Conservation (phyloP, 257 asterid species). For the Nicotiana attenuata region DNA sequence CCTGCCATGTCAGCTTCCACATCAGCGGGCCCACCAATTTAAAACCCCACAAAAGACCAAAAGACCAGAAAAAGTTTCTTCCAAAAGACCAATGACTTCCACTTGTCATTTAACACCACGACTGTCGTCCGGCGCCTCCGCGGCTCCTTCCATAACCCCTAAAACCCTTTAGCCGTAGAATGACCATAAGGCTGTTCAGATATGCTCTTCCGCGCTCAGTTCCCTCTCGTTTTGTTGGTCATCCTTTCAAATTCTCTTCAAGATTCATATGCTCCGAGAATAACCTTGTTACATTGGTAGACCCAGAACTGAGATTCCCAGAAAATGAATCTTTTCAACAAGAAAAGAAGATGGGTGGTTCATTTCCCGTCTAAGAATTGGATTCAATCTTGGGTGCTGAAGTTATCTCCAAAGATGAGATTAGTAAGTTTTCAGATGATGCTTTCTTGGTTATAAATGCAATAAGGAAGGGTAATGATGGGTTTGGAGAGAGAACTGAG, state of each 20-base stretch:
- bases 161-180: background rate
- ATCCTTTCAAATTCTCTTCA: slow-evolving; percentile 25
- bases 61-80: too few relatives aligned
- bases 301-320: slow-evolving; percentile 20
- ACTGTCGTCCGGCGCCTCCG: background rate
- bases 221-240: background rate
- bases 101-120: too few relatives aligned
- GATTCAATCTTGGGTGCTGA: slow-evolving; percentile 30
- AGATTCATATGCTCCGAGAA: slow-evolving; percentile 36
- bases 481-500: slow-evolving; percentile 65
- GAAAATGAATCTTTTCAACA: slow-evolving; percentile 22
- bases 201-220: background rate
- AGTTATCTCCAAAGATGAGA: slow-evolving; percentile 24
- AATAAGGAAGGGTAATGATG: slow-evolving; percentile 41
- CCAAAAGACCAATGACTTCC: too few relatives aligned
- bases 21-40: too few relatives aligned
- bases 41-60: too few relatives aligned
- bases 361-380: slow-evolving; percentile 46
- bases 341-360: slow-evolving; percentile 14
- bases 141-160: background rate
- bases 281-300: slow-evolving; percentile 27
- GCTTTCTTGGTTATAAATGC: slow-evolving; percentile 42
- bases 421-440: slow-evolving; percentile 42
- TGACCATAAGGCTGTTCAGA: background rate
- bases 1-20: too few relatives aligned